Base-by-base conservation (phyloP, 1,284 basidiomycete genomes). In the Trichosporon faecale region DNA sequence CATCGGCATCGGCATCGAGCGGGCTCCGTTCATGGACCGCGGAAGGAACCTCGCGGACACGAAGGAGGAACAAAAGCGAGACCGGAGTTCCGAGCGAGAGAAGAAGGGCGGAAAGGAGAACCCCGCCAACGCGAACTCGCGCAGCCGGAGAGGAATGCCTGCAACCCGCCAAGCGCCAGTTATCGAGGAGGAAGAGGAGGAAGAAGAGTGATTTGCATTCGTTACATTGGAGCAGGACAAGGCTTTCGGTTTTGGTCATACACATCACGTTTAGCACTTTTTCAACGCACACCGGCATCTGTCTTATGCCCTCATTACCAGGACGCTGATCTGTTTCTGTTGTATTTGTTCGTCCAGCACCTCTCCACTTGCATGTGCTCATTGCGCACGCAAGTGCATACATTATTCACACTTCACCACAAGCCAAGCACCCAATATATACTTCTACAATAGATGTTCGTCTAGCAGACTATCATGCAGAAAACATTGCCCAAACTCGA, bases 101-200 rank as follows among this genome's bases (percentile, higher is more conserved):
- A 46, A 37, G 67, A 52, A 63, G 49, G 33, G 18, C 40, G 49
- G 46, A n/a, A 21, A 37, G 63, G 27, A 63, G 63, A 49, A 52
- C 33, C 4, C 35, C 46, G 21, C 29, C 44, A 33, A 33, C 16
- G 27, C 57, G 18, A 61, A 61, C 14, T 37, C 49, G 18, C 55
- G 68, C 1, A 35, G 68, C 25, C 21, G 63, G n/a, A 49, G 55
- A 3, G 25, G 65, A 11, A 33, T 37, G 18, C 14, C 64, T 8
- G 11, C 31, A 1, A 31, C 57, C 9, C 46, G 55, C 9, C 49
- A 69, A 14, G 67, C 76, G 25, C 70, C 75, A 12, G 69, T 74
- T 2, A 74, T 76, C 12, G 71, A 74, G 40, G 77, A 78, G 57
- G 76, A 78, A 61, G 77, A 78, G 67, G 75, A 76, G 61, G 74